Percentiles rank a stretch among this genome's conserved stretches.
phyloP scores from a whole-genome alignment of 441 rosid genomes.

The Croton laevigatus region DNA sequence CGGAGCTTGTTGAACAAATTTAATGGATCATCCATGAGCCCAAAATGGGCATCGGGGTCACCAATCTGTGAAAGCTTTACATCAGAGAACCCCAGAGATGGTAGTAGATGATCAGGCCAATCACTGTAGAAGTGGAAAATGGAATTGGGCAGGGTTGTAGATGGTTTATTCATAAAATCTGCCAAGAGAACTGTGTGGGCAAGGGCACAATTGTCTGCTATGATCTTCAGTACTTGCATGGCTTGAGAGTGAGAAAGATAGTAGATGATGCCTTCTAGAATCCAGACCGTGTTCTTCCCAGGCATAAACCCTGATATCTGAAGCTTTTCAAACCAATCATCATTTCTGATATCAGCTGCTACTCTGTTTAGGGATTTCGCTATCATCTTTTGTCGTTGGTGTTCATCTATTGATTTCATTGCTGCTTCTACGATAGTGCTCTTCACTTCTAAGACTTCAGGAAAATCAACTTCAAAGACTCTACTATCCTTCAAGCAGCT shows the following conservation, averaged over 20 bases:
- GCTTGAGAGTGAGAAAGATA: slow-evolving; percentile 78
- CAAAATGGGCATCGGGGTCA: slow-evolving; percentile 88
- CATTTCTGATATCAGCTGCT: slow-evolving; percentile 66
- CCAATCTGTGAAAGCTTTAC: slow-evolving; percentile 88
- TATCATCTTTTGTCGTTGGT: slow-evolving; percentile 37
- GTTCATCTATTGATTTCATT: slow-evolving; percentile 38
- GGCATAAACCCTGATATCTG: slow-evolving; percentile 61
- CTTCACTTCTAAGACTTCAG: slow-evolving; percentile 68
- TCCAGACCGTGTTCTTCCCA: slow-evolving; percentile 73
- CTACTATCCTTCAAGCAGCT: slow-evolving; percentile 63
- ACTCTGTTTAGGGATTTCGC: slow-evolving; percentile 77
- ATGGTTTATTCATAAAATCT: slow-evolving; percentile 90
- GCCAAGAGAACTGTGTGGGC: slow-evolving; percentile 74
- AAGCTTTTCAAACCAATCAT: slow-evolving; percentile 70
- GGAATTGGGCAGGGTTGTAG: slow-evolving; percentile 65
- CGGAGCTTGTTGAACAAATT: slow-evolving; percentile 86
- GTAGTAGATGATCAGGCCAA: slow-evolving; percentile 91
- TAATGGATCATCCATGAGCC: slow-evolving; percentile 61
- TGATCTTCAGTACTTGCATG: slow-evolving; percentile 75
- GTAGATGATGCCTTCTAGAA: slow-evolving; percentile 86
- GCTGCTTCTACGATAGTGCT: slow-evolving; percentile 60
- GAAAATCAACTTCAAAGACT: slow-evolving; percentile 81
- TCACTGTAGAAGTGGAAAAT: slow-evolving; percentile 81
- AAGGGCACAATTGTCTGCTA: slow-evolving; percentile 60
- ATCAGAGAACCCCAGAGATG: slow-evolving; percentile 76